A percentile compares a stretch with the other conserved stretches of the same genome.
phyloP scores from a whole-genome alignment of 2,329 filamentous ascomycete genomes.

The Penicillium sp. region DNA sequence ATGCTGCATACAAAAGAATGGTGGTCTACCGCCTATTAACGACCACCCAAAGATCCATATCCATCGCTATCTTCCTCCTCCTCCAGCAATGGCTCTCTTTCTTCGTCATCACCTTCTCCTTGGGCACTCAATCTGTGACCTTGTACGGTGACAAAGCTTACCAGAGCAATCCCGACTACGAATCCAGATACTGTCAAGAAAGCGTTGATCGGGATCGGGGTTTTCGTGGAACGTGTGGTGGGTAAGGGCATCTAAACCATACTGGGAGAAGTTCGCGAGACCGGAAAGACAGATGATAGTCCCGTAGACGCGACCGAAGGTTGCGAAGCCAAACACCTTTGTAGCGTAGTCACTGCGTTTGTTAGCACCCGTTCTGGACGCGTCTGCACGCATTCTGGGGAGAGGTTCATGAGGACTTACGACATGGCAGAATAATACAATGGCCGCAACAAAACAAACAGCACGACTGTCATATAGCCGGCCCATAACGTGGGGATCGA shows the following conservation, averaged over 20 bases:
- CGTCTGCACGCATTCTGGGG: not conserved
- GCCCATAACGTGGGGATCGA: constrained; percentile 65
- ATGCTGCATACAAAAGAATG: not conserved
- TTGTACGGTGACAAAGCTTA: constrained; percentile 59
- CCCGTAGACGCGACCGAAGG: constrained; percentile 89
- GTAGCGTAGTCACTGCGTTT: constrained; percentile 71
- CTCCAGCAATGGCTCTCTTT: constrained; percentile 28
- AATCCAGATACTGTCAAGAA: constrained; percentile 64
- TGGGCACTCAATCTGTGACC: constrained; percentile 16
- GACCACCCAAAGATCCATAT: not conserved
- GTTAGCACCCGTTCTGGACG: not conserved
- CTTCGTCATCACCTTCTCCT: constrained; percentile 20
- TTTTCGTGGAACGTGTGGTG: constrained; percentile 69
- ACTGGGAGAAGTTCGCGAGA: constrained; percentile 78
- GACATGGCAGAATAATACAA: constrained; percentile 91
- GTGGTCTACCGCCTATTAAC: not conserved
- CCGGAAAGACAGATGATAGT: constrained; percentile 84
- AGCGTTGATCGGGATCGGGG: constrained; percentile 76
- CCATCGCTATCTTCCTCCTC: constrained; percentile 10
- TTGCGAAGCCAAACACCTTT: constrained; percentile 89
- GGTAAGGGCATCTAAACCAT: constrained; percentile 73
- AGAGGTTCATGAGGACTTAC: constrained; percentile 34
- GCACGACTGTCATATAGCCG: constrained; percentile 68
- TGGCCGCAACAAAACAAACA: constrained; percentile 86
- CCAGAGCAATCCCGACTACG: constrained; percentile 63